Percentiles rank a stretch among this genome's conserved stretches.
Evolutionary conservation across 2,329 filamentous ascomycete genomes (phyloP).

Genomic region (Beauveria pseudobassiana): DNA sequence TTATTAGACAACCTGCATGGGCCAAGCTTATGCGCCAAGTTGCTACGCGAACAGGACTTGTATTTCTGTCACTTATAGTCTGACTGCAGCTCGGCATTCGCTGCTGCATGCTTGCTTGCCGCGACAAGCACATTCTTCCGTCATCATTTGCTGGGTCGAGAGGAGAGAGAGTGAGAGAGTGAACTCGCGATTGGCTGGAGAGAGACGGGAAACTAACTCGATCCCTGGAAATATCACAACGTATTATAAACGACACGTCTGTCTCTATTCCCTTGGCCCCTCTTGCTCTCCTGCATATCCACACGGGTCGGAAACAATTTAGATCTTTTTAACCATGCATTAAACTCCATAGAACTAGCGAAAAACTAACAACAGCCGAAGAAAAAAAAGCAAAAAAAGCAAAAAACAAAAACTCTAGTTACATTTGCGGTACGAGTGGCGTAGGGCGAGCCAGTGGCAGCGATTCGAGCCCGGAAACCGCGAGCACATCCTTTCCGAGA

Average conservation of each 20-base stretch:
- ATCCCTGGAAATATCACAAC: no score
- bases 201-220: no score
- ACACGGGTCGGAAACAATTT: background rate
- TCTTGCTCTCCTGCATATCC: background rate
- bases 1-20: background rate
- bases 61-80: background rate
- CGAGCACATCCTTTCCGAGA: background rate
- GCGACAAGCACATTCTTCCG: background rate
- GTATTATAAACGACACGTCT: no score
- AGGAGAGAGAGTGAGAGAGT: no score
- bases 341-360: background rate
- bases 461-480: background rate
- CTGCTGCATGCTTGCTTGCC: background rate
- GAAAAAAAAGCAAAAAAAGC: no score
- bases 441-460: background rate
- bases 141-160: no score
- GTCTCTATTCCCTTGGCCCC: no score
- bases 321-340: background rate
- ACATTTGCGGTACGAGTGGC: background rate
- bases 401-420: background rate
- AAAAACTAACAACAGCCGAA: background rate
- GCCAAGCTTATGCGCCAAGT: background rate
- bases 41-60: background rate
- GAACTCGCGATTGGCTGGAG: no score
- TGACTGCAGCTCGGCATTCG: background rate